Evolutionary conservation across 257 asterid genomes (phyloP), one percentile per base, ranked within the genome.

Genomic region (Thymus quinquecostatus): DNA sequence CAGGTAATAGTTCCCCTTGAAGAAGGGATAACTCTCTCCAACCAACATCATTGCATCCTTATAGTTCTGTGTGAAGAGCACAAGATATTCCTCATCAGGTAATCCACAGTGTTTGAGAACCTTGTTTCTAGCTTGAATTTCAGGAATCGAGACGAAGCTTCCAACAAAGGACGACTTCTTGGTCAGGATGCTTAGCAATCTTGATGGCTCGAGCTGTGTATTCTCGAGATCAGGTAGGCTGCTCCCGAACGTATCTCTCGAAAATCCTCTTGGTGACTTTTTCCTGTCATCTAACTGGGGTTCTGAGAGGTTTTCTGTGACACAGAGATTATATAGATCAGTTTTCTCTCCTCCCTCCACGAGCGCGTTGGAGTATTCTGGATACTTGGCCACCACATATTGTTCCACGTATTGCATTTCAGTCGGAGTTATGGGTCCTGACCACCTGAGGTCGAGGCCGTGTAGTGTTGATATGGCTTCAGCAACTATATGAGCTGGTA

Each of bases 381-480:
- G 97, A 59, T 92, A 89, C 70, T 92, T 92, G 6, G 97, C 97
- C 0, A 89, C 70, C 6, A 87, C 97, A 49, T 91, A 91, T 49
- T 89, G 91, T 64, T 89, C 87, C 1, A 91, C 97, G 40, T 86
- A 91, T 61, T 89, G 93, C 93, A 83, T 87, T 76, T 91, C 97
- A 8, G 71, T 75, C 4, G 96, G 96, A 6, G 97, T 91, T 73
- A 91, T 91, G 12, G 97, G 97, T 0, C 97, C 96, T n/a, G 96
- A 86, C 96, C 97, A 92, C 78, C 96, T 80, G 0, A 92, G 90
- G 75, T 89, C 97, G 29, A 86, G 85, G 6, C 97, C 97, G 32
- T 86, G 93, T 80, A 89, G 92, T 32, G 92, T 92, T 47, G 93
- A 92, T 76, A 92, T 92, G 34, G 96, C 96, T 75, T 92, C 96